Evolutionary conservation across 768 basidiomycete genomes (phyloP), one percentile per base, ranked within the genome.

Genomic region (Albatrellus ellisii): DNA sequence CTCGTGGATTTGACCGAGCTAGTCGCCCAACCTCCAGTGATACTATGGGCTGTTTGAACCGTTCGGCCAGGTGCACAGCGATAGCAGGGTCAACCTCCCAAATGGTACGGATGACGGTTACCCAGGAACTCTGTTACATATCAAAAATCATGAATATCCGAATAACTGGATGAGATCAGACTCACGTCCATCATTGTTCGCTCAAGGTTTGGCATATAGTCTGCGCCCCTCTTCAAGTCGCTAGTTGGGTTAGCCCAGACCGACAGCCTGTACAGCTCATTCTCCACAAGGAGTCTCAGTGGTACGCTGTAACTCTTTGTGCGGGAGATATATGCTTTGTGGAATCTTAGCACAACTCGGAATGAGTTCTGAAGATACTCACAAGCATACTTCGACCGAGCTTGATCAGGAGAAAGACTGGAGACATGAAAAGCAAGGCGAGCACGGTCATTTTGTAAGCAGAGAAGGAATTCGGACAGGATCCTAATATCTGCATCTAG

Each of bases 181-280:
- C 67, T 54, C 52, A 88, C 89, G 48, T 81, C 79, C 0, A 70
- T 54, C 49, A 81, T 64, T 15, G 69, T 68, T 47, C 73, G 68
- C 57, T 86, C 77, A 14, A 67, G 54, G 56, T 62, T 65, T 6
- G 69, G 69, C 28, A 69, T 52, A 33, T 80, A 64, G 54, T 89
- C 81, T 1, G 58, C 53, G 14, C 82, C 81, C 48, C 80, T 75
- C 50, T 72, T 76, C 4, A 67, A 52, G 47, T 95, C 92, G 45
- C 80, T 83, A 24, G 72, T 69, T 0, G 89, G 87, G 59, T 98
- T 98, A 33, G 68, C 68, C 95, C 95, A 98, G 6, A 98, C 91
- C 4, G 65, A 72, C 32, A 98, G 62, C 12, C 91, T 72, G 52
- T 70, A 76, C 32, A 97, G 77, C 57, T 99, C 95, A 55, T 88